phyloP scores from a whole-genome alignment of 805 yeast species.

The Starmerella sp. region DNA sequence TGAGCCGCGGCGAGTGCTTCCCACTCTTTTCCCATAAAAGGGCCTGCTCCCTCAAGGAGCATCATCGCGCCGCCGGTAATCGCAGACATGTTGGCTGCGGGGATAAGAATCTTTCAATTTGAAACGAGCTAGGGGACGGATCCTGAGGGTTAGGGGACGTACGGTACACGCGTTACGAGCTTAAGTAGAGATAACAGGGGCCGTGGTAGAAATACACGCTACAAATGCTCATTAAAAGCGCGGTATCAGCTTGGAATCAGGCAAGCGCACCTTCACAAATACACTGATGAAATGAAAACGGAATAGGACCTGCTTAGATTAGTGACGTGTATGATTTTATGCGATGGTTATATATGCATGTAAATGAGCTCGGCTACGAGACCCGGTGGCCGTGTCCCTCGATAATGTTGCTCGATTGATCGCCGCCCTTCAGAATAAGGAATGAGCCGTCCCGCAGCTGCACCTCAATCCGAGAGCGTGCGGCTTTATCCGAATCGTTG shows the following conservation, averaged over 20 bases:
- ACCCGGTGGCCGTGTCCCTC: constrained; percentile 3
- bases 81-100: background rate
- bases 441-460: background rate
- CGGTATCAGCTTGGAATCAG: no score
- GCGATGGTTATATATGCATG: no score
- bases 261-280: no score
- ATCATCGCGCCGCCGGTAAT: background rate
- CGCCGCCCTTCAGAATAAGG: background rate
- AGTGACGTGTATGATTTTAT: no score
- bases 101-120: background rate
- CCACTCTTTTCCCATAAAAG: constrained; percentile 9
- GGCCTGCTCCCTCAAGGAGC: constrained; percentile 6
- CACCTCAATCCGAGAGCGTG: constrained; percentile 11
- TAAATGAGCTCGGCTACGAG: background rate
- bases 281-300: no score
- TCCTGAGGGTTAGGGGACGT: no score
- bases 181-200: no score
- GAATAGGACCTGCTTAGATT: no score
- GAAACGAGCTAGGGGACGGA: no score
- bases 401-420: background rate
- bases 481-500: background rate
- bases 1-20: constrained; percentile 10
- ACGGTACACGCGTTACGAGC: no score
- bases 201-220: no score
- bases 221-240: no score